A percentile compares a stretch with the other conserved stretches of the same genome.
These are phyloP conservation scores for Peronospora destructor DNA, from an alignment of 352 stramenopile species.

Conservation along the genomic window DNA sequence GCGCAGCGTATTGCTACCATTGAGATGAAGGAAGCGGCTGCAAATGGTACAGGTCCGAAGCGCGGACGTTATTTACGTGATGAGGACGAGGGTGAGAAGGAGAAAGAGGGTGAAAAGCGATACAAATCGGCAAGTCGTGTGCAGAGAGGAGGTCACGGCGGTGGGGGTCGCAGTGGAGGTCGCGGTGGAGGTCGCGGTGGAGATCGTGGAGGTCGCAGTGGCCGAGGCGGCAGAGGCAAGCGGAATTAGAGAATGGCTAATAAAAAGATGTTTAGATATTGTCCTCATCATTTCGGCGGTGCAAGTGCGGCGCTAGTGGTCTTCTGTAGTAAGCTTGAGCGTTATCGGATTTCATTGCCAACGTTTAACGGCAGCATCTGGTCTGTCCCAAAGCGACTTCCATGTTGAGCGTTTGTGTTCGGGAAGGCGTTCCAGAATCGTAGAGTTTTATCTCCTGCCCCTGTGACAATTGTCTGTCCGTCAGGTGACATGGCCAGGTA, in stretches of 20 bases:
- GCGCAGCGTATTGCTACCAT: constrained; percentile 92
- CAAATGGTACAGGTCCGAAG: constrained; percentile 45
- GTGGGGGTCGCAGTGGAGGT: constrained; percentile 24
- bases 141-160: constrained; percentile 30
- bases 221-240: constrained; percentile 24
- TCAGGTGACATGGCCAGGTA: constrained; percentile 96
- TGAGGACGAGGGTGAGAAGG: constrained; percentile 37
- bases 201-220: constrained; percentile 15
- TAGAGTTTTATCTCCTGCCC: constrained; percentile 95
- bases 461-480: constrained; percentile 95
- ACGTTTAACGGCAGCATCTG: constrained; percentile 53
- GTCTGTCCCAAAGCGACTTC: constrained; percentile 43
- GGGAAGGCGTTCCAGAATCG: constrained; percentile 98
- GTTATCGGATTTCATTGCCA: constrained; percentile 58
- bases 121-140: constrained; percentile 77
- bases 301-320: constrained; percentile 1
- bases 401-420: constrained; percentile 48
- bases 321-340: neutral
- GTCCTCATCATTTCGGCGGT: constrained; percentile 11
- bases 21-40: constrained; percentile 80
- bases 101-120: constrained; percentile 45
- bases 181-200: constrained; percentile 26
- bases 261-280: constrained; percentile 28
- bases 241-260: neutral
- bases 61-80: constrained; percentile 55